These are phyloP conservation scores for Cystobasidium sp. DNA, from an alignment of 1,284 basidiomycete genomes.

Conservation along the genomic window DNA sequence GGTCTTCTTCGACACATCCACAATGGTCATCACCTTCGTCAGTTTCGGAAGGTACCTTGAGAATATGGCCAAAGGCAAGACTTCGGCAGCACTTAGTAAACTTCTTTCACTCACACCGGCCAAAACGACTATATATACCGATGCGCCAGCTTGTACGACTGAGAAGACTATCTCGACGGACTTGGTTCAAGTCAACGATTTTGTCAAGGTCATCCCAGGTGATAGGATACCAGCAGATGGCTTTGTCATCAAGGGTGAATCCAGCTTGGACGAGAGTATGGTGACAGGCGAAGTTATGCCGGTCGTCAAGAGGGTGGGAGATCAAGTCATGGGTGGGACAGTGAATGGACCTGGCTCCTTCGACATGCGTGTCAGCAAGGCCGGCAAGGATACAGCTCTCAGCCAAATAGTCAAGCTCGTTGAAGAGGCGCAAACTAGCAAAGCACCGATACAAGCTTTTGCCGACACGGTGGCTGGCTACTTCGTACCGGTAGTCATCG, in stretches of 20 bases:
- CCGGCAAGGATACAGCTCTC: conserved; percentile 93
- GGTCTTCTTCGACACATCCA: conserved; percentile 97
- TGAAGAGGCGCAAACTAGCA: conserved; percentile 95
- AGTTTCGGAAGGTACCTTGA: conserved; percentile 94
- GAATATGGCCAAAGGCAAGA: conserved; percentile 95
- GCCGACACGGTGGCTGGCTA: conserved; percentile 92
- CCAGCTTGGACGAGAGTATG: conserved; percentile 92
- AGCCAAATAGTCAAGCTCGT: conserved; percentile 96
- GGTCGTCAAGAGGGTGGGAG: conserved; percentile 78
- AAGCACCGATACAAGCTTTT: conserved; percentile 97
- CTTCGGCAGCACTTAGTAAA: conserved; percentile 92
- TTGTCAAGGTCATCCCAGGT: conserved; percentile 90
- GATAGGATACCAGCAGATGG: conserved; percentile 98
- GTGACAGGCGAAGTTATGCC: conserved; percentile 97
- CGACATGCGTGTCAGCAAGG: conserved; percentile 91
- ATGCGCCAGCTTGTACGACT: conserved; percentile 73
- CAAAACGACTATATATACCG: conserved; percentile 92
- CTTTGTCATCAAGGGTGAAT: conserved; percentile 80
- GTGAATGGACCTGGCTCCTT: conserved; percentile 95
- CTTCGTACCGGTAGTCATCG: conserved; percentile 91
- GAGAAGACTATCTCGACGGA: conserved; percentile 93
- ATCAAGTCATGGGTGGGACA: conserved; percentile 90
- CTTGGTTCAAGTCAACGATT: conserved; percentile 91
- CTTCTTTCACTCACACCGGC: conserved; percentile 92
- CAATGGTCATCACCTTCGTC: conserved; percentile 98